Evolutionary conservation across 2,329 filamentous ascomycete genomes (phyloP).

Genomic region (Pseudofabraea citricarpa): DNA sequence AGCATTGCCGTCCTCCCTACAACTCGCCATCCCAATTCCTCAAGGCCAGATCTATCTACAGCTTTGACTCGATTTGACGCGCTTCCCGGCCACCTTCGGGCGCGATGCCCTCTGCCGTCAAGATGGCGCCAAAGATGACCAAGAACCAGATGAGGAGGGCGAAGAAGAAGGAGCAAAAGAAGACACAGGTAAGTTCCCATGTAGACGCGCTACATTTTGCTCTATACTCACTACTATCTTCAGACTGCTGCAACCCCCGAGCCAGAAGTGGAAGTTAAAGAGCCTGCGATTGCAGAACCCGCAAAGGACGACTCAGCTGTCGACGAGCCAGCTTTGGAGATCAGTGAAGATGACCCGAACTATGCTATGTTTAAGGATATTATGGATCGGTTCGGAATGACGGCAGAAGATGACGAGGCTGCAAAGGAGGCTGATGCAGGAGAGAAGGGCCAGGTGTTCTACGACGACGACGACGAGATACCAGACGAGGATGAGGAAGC

Average conservation of each 20-base stretch:
- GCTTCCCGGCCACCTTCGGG: constrained; percentile 4
- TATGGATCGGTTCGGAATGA: constrained; percentile 71
- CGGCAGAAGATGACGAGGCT: constrained; percentile 56
- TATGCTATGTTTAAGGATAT: constrained; percentile 82
- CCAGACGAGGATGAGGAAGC: constrained; percentile 77
- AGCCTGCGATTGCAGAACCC: constrained; percentile 30
- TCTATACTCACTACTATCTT: constrained; percentile 15
- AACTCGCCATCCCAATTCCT: too few species aligned
- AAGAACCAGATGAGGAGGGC: constrained; percentile 93
- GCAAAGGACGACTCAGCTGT: constrained; percentile 23
- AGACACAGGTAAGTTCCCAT: constrained; percentile 44
- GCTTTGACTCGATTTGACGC: neutral
- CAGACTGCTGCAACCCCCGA: constrained; percentile 29
- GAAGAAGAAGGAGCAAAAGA: constrained; percentile 91
- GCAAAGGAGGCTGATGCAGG: constrained; percentile 60
- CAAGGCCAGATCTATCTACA: too few species aligned
- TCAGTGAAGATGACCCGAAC: constrained; percentile 67
- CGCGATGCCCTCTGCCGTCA: constrained; percentile 26
- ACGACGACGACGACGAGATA: constrained; percentile 79
- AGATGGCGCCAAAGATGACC: constrained; percentile 71
- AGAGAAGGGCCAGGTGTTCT: constrained; percentile 82
- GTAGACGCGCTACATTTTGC: constrained; percentile 1
- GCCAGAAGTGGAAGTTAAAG: constrained; percentile 17
- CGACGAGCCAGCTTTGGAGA: constrained; percentile 39
- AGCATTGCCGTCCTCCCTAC: too few species aligned